Evolutionary conservation across 2,329 filamentous ascomycete genomes (phyloP).

Genomic region (Bipolaris victoriae): DNA sequence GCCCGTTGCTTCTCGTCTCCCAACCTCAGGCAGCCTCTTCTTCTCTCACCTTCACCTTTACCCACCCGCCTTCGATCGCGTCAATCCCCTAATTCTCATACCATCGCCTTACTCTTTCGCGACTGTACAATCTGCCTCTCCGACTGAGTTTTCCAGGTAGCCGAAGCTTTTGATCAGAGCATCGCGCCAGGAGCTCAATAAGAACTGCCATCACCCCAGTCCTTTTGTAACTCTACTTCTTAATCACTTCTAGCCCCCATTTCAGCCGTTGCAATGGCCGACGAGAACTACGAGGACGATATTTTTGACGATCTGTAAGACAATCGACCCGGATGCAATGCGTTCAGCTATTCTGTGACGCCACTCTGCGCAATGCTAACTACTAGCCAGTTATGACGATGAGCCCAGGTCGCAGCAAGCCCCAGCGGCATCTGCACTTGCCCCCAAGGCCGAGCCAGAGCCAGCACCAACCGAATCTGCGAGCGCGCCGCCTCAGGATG

Average conservation of each 20-base stretch:
- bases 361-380: constrained; percentile 18
- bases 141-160: background rate
- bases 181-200: background rate
- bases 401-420: constrained; percentile 43
- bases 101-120: background rate
- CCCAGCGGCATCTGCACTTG: constrained; percentile 28
- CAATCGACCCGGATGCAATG: constrained; percentile 28
- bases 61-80: background rate
- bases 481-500: constrained; percentile 26
- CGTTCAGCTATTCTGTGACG: background rate
- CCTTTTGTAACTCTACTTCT: background rate
- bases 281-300: constrained; percentile 89
- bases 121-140: background rate
- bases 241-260: background rate
- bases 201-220: background rate
- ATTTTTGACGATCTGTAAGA: constrained; percentile 93
- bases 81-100: background rate
- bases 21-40: constrained; percentile 25
- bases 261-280: constrained; percentile 65
- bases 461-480: constrained; percentile 26
- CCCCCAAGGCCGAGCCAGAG: constrained; percentile 30
- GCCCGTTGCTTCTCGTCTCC: constrained; percentile 28
- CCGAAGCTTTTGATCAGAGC: background rate
- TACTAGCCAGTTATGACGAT: constrained; percentile 48
- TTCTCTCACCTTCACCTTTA: constrained; percentile 17